A percentile compares a stretch with the other conserved stretches of the same genome.
Evolutionary conservation across 2,329 filamentous ascomycete genomes (phyloP).

Genomic region (Thielaviopsis populi): DNA sequence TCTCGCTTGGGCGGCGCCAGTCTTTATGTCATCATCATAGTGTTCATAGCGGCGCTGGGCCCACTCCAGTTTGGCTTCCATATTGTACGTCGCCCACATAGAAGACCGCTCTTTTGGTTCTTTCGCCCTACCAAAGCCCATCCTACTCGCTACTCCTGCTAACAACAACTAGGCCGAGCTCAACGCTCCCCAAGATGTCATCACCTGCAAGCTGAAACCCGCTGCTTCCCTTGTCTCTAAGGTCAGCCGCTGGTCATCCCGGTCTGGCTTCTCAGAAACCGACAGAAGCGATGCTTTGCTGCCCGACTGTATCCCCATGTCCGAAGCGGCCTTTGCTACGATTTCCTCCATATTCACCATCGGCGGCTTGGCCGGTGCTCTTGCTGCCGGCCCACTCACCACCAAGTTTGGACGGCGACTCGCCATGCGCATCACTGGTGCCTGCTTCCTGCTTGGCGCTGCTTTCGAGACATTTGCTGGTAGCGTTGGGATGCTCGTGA

Average conservation of each 20-base stretch:
- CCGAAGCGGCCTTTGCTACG: constrained; percentile 61
- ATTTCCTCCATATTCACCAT: constrained; percentile 85
- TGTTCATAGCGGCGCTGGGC: constrained; percentile 65
- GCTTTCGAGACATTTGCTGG: constrained; percentile 57
- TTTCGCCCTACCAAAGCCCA: background rate
- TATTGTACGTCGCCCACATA: constrained; percentile 40
- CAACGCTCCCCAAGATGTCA: constrained; percentile 85
- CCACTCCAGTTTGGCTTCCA: constrained; percentile 93
- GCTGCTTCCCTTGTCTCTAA: constrained; percentile 24
- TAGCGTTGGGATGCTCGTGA: constrained; percentile 49
- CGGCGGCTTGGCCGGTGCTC: constrained; percentile 71
- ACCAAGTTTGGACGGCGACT: constrained; percentile 60
- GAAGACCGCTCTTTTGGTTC: background rate
- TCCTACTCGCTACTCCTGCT: background rate
- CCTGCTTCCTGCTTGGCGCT: constrained; percentile 64
- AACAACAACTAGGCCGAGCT: constrained; percentile 56
- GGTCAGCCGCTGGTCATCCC: constrained; percentile 22
- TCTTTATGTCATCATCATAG: constrained; percentile 61
- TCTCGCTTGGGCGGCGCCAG: constrained; percentile 6
- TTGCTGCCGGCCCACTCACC: constrained; percentile 65
- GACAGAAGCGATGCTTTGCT: constrained; percentile 24
- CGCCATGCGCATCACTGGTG: constrained; percentile 61
- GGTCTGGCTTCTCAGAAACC: constrained; percentile 20
- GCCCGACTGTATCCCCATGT: constrained; percentile 80
- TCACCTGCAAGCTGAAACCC: constrained; percentile 57